Evolutionary conservation across 2,329 filamentous ascomycete genomes (phyloP).

Genomic region (Colletotrichum sp.): DNA sequence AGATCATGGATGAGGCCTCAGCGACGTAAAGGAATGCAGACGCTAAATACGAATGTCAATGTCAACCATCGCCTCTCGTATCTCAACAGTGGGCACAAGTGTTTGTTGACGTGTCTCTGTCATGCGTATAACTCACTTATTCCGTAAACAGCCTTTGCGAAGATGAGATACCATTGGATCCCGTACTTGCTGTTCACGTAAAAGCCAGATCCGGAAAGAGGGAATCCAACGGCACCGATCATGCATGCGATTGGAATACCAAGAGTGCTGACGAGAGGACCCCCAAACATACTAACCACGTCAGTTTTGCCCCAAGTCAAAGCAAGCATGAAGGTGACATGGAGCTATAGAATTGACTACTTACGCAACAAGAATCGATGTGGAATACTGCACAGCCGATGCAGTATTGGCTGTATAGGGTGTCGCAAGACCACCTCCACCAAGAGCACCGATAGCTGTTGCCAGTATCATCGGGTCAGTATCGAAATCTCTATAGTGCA

Average conservation of each 20-base stretch:
- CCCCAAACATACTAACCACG: neutral
- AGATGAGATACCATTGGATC: neutral
- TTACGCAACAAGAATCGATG: neutral
- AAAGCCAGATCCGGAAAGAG: neutral
- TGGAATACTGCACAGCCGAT: neutral
- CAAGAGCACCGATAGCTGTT: neutral
- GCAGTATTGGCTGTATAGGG: neutral
- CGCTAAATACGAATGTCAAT: neutral
- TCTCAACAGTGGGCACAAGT: neutral
- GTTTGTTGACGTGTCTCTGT: neutral
- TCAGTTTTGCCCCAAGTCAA: neutral
- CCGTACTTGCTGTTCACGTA: neutral
- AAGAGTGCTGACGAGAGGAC: neutral
- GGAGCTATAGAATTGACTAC: fast-evolving
- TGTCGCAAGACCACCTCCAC: neutral
- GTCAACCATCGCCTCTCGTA: neutral
- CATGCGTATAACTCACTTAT: neutral
- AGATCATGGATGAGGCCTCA: neutral
- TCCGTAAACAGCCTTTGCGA: neutral
- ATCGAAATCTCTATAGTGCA: fast-evolving
- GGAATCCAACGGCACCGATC: neutral
- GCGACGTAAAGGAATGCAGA: neutral
- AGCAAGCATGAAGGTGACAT: neutral
- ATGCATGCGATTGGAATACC: neutral
- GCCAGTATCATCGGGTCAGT: neutral